Evolutionary conservation across 768 basidiomycete species (phyloP), one percentile per base, ranked within the genome.

Genomic region (Boletales sp.): DNA sequence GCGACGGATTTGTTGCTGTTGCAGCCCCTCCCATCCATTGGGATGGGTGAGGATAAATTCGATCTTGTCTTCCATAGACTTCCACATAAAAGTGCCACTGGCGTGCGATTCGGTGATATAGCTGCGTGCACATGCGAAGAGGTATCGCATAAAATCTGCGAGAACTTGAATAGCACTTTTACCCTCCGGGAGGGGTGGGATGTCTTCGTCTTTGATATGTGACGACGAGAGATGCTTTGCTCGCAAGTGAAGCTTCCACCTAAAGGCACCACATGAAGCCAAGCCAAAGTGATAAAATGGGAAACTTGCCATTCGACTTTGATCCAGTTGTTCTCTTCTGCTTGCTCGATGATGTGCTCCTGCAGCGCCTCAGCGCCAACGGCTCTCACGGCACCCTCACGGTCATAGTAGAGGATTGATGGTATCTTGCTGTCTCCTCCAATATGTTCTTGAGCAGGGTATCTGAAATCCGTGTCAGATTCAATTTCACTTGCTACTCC

Each of bases 181-280:
- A 5, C 34, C 34, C 34, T 34, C 34, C 5, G 34, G 34, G 2
- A 37, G 17, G 17, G n/a, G 36, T 37, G 36, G 36, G 9, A 37
- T 37, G 8, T 37, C 36, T 17, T n/a, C n/a, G 9, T 37, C n/a
- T n/a, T 35, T 50, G 45, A 64, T 57, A 12, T 64, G 57, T 18
- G 57, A 63, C 8, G 61, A 52, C 5, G 54, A 19, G 12, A 64
- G 13, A 13, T 63, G 53, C 18, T 56, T 60, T 18, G 70, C 52
- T 18, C 63, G 62, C 56, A 76, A 47, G 62, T 74, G 60, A 58
- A 74, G 59, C 40, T 74, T 50, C 60, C 73, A 63, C 54, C 58
- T 74, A 27, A n/a, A n/a, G n/a, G n/a, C n/a, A n/a, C n/a, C n/a
- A n/a, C n/a, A n/a, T n/a, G n/a, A n/a, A n/a, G n/a, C n/a, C n/a